Percentiles rank a stretch among this genome's conserved stretches.
These are phyloP conservation scores for Daphne laureola DNA, from an alignment of 441 rosid genomes.

Conservation along the genomic window DNA sequence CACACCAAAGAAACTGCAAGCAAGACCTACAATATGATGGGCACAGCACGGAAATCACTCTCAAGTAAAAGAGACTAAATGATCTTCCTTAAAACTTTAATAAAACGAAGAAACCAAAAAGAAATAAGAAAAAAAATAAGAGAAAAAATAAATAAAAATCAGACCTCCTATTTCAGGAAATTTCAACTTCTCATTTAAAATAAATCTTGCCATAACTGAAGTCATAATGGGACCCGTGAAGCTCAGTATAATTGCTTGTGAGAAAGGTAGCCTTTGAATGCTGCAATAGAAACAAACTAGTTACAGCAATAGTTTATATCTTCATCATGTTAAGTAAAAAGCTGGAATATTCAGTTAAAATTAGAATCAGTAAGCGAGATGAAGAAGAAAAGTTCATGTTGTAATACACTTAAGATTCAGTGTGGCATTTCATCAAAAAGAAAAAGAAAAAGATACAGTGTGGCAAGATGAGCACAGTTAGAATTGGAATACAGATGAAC, in stretches of 20 bases:
- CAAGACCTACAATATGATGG: conserved; percentile 53
- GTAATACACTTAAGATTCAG: no score
- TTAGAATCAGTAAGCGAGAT: no score
- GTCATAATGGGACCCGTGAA: conserved; percentile 75
- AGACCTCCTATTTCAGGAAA: conserved; percentile 71
- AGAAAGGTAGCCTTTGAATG: conserved; percentile 70
- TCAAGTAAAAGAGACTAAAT: no score
- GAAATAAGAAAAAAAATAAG: conserved; percentile 10
- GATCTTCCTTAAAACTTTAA: neutral
- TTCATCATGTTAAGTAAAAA: conserved; percentile 11
- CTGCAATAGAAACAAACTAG: conserved; percentile 36
- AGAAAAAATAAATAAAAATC: conserved; percentile 3
- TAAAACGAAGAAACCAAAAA: conserved; percentile 4
- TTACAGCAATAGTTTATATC: conserved; percentile 4
- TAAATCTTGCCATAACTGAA: conserved; percentile 61
- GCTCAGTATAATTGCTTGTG: conserved; percentile 64
- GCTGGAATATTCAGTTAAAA: neutral
- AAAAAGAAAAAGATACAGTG: no score
- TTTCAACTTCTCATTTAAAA: conserved; percentile 69
- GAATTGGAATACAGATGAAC: no score
- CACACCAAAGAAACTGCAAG: conserved; percentile 80
- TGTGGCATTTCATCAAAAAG: no score
- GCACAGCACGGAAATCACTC: conserved; percentile 15
- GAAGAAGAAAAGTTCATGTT: no score
- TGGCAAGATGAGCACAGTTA: no score